Percentiles rank a stretch among this genome's conserved stretches.
Conservation (phyloP, 345 rosid species). For the Geranium rotundifolium region DNA sequence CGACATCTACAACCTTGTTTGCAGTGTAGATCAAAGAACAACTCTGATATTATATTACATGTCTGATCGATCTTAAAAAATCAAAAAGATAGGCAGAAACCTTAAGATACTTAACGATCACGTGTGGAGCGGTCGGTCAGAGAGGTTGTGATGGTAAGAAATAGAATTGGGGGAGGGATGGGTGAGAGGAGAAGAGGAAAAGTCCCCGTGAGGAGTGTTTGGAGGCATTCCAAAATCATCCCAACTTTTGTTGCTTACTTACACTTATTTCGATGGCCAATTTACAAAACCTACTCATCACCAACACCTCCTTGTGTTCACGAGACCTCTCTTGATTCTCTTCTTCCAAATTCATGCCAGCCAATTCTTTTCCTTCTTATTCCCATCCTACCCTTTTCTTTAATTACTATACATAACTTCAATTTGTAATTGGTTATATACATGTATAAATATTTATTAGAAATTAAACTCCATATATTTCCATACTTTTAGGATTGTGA, state of each 20-base stretch:
- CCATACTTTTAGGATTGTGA: no score
- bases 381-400: background rate
- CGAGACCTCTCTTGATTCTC: conserved; percentile 30
- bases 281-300: background rate
- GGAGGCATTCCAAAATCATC: conserved; percentile 37
- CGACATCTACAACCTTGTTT: no score
- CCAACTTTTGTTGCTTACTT: conserved; percentile 20
- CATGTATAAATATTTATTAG: no score
- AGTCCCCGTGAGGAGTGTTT: conserved; percentile 53
- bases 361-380: background rate
- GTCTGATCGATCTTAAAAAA: no score
- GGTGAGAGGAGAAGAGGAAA: conserved; percentile 15
- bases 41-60: no score
- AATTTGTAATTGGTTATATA: no score
- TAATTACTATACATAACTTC: no score
- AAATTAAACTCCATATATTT: no score
- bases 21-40: no score
- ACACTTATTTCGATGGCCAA: conserved; percentile 38
- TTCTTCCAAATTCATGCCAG: background rate
- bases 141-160: background rate
- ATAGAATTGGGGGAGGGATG: conserved; percentile 19
- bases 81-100: no score
- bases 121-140: no score
- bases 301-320: conserved; percentile 18
- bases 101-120: no score